A percentile compares a stretch with the other conserved stretches of the same genome.
Evolutionary conservation across 371 early-diverging fungal genomes (phyloP).

Genomic region (Fennellomyces sp.): DNA sequence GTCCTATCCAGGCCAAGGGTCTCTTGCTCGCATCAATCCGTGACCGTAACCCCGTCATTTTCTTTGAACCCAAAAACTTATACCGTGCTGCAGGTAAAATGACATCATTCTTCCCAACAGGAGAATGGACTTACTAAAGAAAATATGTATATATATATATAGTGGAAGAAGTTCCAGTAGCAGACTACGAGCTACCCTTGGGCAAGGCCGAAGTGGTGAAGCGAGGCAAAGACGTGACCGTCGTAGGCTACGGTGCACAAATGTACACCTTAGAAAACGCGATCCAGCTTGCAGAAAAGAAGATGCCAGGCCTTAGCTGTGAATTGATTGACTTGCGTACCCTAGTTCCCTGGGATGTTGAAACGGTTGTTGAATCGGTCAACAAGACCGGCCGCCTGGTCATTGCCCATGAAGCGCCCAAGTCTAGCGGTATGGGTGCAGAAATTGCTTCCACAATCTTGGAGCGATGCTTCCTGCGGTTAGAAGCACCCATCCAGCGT

Average conservation of each 20-base stretch:
- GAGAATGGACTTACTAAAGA: background rate
- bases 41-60: conserved; percentile 93
- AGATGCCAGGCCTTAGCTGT: conserved; percentile 86
- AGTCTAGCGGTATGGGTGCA: conserved; percentile 92
- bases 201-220: conserved; percentile 94
- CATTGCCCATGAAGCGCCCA: conserved; percentile 95
- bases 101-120: background rate
- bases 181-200: conserved; percentile 90
- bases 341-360: conserved; percentile 94
- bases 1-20: conserved; percentile 97
- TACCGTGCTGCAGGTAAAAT: conserved; percentile 87
- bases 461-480: conserved; percentile 81
- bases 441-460: conserved; percentile 94
- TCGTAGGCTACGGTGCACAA: conserved; percentile 95
- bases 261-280: conserved; percentile 93
- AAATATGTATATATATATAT: conserved; percentile 4
- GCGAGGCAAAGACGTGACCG: conserved; percentile 88
- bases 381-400: conserved; percentile 95
- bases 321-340: conserved; percentile 96
- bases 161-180: conserved; percentile 96
- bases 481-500: conserved; percentile 88
- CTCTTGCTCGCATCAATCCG: conserved; percentile 90
- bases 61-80: conserved; percentile 97
- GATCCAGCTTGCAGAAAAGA: conserved; percentile 84
- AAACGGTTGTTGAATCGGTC: conserved; percentile 91